Percentiles rank a stretch among this genome's conserved stretches.
Conservation (phyloP, 1,284 basidiomycete genomes). For the Ganoderma multipileum region DNA sequence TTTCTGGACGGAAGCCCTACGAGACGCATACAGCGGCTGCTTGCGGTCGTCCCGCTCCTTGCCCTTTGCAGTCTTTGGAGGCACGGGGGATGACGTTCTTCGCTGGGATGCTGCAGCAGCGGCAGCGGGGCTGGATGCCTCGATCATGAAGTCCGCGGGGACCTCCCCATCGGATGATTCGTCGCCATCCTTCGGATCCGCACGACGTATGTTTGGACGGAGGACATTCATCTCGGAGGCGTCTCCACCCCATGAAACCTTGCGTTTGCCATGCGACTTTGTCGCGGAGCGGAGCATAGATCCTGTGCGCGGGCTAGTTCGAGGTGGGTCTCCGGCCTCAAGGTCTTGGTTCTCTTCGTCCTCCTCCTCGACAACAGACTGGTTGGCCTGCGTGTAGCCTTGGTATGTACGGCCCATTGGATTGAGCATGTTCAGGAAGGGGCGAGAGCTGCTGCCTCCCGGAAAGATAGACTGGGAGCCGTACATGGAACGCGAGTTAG, state of each 20-base stretch:
- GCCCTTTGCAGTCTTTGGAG: conserved; percentile 44
- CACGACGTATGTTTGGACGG: conserved; percentile 70
- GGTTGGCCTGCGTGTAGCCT: conserved; percentile 73
- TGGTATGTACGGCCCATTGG: conserved; percentile 76
- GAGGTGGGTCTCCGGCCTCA: conserved; percentile 51
- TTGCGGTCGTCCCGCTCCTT: conserved; percentile 42
- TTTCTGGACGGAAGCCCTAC: conserved; percentile 28
- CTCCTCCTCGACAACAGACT: conserved; percentile 66
- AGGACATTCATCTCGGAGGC: conserved; percentile 61
- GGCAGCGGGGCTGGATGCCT: conserved; percentile 47
- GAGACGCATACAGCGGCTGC: conserved; percentile 36
- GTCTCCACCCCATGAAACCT: conserved; percentile 61
- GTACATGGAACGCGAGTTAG: conserved; percentile 39
- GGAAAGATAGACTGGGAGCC: conserved; percentile 54
- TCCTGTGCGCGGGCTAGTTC: conserved; percentile 31
- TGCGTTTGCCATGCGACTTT: conserved; percentile 55
- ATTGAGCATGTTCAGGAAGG: conserved; percentile 84
- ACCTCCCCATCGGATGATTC: conserved; percentile 81
- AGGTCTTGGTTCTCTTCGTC: conserved; percentile 55
- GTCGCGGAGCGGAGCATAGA: conserved; percentile 35
- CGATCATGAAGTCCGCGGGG: conserved; percentile 84
- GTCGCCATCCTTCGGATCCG: conserved; percentile 61
- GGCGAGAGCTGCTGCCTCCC: conserved; percentile 61
- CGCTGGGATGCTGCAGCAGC: conserved; percentile 38
- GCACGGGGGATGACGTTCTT: conserved; percentile 39